A percentile compares a stretch with the other conserved stretches of the same genome.
phyloP scores from a whole-genome alignment of 2,329 filamentous ascomycete species.

The Trichophyton schoenleinii region DNA sequence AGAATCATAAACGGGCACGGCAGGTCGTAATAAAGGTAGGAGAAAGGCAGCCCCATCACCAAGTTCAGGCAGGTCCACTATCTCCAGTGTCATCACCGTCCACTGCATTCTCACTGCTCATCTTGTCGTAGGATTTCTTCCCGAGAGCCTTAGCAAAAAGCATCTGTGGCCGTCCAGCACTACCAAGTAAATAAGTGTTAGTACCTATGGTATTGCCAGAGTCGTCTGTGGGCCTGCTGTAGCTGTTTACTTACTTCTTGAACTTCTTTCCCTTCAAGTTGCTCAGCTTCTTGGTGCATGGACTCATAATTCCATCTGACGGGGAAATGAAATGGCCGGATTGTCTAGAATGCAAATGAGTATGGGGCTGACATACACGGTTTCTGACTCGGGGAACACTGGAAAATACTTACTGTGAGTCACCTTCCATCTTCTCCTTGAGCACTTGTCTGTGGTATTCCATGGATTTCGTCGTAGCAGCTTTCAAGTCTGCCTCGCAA shows the following conservation, averaged over 20 bases:
- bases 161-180: slow-evolving; percentile 32
- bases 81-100: neutral
- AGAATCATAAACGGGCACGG: neutral
- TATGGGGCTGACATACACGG: neutral
- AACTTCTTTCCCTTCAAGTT: slow-evolving; percentile 39
- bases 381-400: neutral
- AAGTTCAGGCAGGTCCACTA: neutral
- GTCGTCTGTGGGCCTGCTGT: neutral
- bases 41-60: neutral
- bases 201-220: neutral
- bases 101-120: slow-evolving; percentile 10
- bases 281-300: slow-evolving; percentile 39
- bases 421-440: slow-evolving; percentile 30
- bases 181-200: slow-evolving; percentile 10
- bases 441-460: slow-evolving; percentile 33
- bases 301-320: slow-evolving; percentile 39
- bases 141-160: slow-evolving; percentile 35
- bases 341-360: slow-evolving; percentile 13
- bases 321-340: slow-evolving; percentile 35
- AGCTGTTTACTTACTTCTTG: slow-evolving; percentile 27
- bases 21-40: neutral
- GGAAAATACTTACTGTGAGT: slow-evolving; percentile 26
- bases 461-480: slow-evolving; percentile 25
- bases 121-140: slow-evolving; percentile 34
- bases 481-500: slow-evolving; percentile 23